Conservation (phyloP, 2,329 filamentous ascomycete species). For the Fusarium dimerum region DNA sequence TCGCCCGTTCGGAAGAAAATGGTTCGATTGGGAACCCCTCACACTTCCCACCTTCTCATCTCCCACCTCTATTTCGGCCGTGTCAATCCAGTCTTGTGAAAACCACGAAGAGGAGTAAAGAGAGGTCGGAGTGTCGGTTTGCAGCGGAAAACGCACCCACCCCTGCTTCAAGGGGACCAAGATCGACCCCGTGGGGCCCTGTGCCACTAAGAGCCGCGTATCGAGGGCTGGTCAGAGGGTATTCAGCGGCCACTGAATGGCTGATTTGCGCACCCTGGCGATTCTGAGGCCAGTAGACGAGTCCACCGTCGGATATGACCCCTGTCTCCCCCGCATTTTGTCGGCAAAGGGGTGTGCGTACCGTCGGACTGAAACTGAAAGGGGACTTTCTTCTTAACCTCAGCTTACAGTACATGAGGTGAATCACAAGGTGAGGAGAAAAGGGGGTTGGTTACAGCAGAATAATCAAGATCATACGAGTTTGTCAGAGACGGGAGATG, state of each 20-base stretch:
- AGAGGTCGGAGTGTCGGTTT: background rate
- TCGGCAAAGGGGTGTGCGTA: background rate
- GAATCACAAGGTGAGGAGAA: no score
- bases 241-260: no score
- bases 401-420: no score
- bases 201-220: no score
- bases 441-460: no score
- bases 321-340: background rate
- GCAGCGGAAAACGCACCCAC: background rate
- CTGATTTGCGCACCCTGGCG: no score
- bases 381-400: no score
- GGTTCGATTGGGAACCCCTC: background rate
- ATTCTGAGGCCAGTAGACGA: no score
- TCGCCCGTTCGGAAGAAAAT: background rate
- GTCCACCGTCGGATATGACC: background rate
- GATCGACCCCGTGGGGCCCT: background rate
- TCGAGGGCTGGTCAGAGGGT: background rate
- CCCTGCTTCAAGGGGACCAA: no score
- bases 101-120: background rate
- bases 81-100: no score
- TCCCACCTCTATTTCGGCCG: background rate
- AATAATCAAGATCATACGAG: no score
- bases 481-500: no score
- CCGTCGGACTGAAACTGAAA: background rate
- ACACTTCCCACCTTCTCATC: background rate